A percentile compares a stretch with the other conserved stretches of the same genome.
phyloP scores from a whole-genome alignment of 352 stramenopile species.

The Pythium biforme region DNA sequence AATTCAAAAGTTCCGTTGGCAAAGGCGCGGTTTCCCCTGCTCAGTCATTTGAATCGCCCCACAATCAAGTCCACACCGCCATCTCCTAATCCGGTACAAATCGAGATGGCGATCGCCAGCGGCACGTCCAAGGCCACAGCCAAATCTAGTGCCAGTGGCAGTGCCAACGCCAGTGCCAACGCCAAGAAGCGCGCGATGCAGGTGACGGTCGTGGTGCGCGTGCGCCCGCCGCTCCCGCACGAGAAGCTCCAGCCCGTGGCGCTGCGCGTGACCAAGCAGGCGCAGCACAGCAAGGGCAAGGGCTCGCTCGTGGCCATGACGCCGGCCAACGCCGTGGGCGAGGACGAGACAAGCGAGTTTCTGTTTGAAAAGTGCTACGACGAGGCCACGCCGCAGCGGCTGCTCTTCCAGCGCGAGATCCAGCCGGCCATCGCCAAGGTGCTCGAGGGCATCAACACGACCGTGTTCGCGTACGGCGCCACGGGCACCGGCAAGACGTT shows the following conservation, averaged over 20 bases:
- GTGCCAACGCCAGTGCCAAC: neutral
- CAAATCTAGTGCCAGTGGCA: neutral
- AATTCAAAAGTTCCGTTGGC: constrained; percentile 1
- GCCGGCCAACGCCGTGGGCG: neutral
- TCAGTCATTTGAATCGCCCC: neutral
- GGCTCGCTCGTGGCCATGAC: constrained; percentile 21
- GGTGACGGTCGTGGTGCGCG: constrained; percentile 42
- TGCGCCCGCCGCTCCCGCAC: constrained; percentile 34
- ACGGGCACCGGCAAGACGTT: constrained; percentile 67
- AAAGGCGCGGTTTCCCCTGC: too few relatives aligned
- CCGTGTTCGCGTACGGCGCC: constrained; percentile 58
- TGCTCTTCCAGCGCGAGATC: constrained; percentile 46
- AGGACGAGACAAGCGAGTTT: constrained; percentile 22
- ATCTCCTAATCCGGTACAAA: neutral
- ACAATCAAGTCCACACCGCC: neutral
- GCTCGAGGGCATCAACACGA: constrained; percentile 46
- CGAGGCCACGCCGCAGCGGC: constrained; percentile 30
- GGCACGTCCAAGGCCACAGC: neutral
- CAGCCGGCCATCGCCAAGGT: constrained; percentile 33
- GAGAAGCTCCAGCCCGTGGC: constrained; percentile 29
- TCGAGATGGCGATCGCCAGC: neutral
- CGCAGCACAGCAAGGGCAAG: constrained; percentile 17
- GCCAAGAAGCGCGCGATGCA: constrained; percentile 29
- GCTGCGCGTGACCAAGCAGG: constrained; percentile 19
- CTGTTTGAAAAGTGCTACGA: constrained; percentile 49